Percentiles rank a stretch among this genome's conserved stretches.
Conservation (phyloP, 306 rosid species). For the Dryas alaskensis region DNA sequence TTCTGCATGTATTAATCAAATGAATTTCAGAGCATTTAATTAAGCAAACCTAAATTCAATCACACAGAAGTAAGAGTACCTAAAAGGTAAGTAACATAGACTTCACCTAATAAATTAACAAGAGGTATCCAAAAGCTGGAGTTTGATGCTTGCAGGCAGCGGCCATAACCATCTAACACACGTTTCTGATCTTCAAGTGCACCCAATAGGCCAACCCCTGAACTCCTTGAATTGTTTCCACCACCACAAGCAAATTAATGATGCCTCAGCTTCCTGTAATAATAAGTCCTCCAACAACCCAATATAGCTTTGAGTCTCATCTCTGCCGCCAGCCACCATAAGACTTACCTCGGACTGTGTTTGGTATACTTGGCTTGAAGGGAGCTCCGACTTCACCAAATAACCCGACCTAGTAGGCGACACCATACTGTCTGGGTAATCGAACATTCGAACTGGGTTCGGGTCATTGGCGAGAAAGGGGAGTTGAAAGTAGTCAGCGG, state of each 20-base stretch:
- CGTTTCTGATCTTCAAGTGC: constrained; percentile 41
- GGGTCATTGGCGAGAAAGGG: constrained; percentile 33
- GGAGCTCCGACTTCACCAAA: constrained; percentile 51
- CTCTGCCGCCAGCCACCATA: neutral
- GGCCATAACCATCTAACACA: constrained; percentile 36
- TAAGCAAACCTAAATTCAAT: neutral
- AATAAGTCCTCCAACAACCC: constrained; percentile 54
- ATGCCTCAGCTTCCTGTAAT: constrained; percentile 45
- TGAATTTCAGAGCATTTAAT: neutral
- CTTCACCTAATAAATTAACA: constrained; percentile 13
- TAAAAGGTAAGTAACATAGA: neutral
- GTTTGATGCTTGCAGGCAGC: constrained; percentile 35
- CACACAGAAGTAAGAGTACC: neutral
- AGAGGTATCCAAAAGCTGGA: constrained; percentile 38
- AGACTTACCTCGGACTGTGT: constrained; percentile 32
- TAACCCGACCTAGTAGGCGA: constrained; percentile 15
- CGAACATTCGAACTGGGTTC: constrained; percentile 34
- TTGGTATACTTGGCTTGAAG: constrained; percentile 59
- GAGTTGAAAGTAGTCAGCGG: constrained; percentile 32
- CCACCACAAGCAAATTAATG: constrained; percentile 25
- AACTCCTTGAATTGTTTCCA: constrained; percentile 28
- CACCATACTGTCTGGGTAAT: constrained; percentile 12
- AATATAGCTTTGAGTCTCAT: constrained; percentile 15
- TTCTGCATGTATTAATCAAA: constrained; percentile 33
- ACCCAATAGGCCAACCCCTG: constrained; percentile 19